A percentile compares a stretch with the other conserved stretches of the same genome.
Evolutionary conservation across 1,284 basidiomycete genomes (phyloP).

Genomic region (Sphaerobolus stellatus): DNA sequence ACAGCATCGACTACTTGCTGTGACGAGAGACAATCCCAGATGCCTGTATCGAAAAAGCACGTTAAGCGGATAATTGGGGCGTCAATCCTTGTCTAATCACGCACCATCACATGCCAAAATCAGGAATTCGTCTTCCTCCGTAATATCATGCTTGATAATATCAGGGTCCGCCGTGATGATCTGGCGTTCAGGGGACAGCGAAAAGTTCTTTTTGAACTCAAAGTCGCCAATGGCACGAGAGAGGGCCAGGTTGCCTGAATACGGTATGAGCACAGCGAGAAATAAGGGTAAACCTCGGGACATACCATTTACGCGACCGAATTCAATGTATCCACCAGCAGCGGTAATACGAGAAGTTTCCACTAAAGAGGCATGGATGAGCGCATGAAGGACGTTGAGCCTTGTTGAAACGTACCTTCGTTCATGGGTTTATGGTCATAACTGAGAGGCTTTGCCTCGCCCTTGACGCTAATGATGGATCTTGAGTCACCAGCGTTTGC

Average conservation of each 20-base stretch:
- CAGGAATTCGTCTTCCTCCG: conserved; percentile 93
- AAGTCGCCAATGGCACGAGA: conserved; percentile 97
- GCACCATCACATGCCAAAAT: conserved; percentile 95
- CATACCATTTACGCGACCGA: conserved; percentile 94
- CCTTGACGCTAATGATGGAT: conserved; percentile 85
- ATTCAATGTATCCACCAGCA: conserved; percentile 98
- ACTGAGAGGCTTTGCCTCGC: conserved; percentile 85
- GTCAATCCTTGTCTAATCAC: conserved; percentile 23
- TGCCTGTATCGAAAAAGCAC: conserved; percentile 64
- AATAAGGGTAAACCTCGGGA: conserved; percentile 13
- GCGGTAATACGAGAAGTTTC: conserved; percentile 87
- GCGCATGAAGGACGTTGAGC: conserved; percentile 4
- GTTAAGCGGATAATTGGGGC: conserved; percentile 12
- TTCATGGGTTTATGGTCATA: conserved; percentile 96
- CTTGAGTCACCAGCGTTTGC: conserved; percentile 98
- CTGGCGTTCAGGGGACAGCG: conserved; percentile 83
- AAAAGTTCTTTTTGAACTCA: conserved; percentile 95
- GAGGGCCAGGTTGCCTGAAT: conserved; percentile 88
- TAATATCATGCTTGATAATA: conserved; percentile 76
- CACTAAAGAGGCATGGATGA: conserved; percentile 40
- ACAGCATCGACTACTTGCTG: conserved; percentile 94
- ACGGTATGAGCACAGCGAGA: conserved; percentile 11
- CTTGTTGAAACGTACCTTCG: conserved; percentile 51
- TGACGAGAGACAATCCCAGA: conserved; percentile 96
- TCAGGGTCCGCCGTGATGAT: conserved; percentile 97